Percentiles rank a stretch among this genome's conserved stretches.
phyloP scores from a whole-genome alignment of 805 yeast genomes.

The Wickerhamomyces bisporus region DNA sequence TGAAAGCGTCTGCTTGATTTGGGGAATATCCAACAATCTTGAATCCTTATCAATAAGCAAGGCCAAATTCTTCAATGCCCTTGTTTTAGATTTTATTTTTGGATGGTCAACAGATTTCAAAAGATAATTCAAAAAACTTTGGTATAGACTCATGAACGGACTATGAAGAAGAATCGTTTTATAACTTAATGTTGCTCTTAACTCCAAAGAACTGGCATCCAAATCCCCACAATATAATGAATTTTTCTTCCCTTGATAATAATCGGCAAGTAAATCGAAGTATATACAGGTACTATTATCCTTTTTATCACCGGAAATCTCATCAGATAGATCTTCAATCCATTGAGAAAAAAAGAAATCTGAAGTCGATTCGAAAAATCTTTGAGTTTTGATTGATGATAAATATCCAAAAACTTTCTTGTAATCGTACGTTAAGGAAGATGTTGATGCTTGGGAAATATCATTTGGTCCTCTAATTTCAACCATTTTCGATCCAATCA shows the following conservation, averaged over 20 bases:
- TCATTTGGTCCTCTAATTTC: conserved; percentile 26
- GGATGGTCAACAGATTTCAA: conserved; percentile 43
- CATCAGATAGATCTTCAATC: conserved; percentile 10
- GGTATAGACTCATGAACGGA: conserved; percentile 34
- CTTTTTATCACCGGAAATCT: neutral
- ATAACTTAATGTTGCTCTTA: neutral
- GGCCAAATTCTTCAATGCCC: conserved; percentile 62
- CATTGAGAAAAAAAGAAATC: conserved; percentile 18
- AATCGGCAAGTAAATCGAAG: neutral
- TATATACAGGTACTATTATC: neutral
- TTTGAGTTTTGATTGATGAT: neutral
- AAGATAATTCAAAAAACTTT: conserved; percentile 46
- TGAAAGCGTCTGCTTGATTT: conserved; percentile 48
- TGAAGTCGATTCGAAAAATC: neutral
- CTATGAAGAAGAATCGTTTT: conserved; percentile 7
- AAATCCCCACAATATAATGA: neutral
- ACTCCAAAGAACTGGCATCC: neutral
- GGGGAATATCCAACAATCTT: conserved; percentile 41
- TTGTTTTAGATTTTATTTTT: conserved; percentile 49
- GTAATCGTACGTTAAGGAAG: conserved; percentile 1
- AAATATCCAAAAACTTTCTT: conserved; percentile 6
- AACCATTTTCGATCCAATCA: conserved; percentile 48
- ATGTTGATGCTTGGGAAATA: neutral
- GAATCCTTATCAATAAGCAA: conserved; percentile 49
- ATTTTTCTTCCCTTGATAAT: conserved; percentile 5